phyloP scores from a whole-genome alignment of 2,329 filamentous ascomycete species.

The Ophiostoma himal-ulmi region DNA sequence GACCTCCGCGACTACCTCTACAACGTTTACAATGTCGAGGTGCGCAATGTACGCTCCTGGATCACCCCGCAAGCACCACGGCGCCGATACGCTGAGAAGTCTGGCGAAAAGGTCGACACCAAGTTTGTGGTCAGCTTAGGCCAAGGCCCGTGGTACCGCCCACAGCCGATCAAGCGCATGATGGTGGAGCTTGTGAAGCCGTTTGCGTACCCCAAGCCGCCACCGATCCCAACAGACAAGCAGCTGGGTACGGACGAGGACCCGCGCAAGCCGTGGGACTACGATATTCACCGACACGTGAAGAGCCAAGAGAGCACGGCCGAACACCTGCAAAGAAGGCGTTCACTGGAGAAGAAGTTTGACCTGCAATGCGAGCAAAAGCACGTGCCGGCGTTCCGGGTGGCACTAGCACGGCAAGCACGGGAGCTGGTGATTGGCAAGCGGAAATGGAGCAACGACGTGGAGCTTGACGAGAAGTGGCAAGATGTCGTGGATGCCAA shows the following conservation, averaged over 20 bases:
- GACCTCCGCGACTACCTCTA: constrained; percentile 93
- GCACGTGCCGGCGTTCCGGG: constrained; percentile 36
- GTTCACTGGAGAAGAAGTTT: constrained; percentile 22
- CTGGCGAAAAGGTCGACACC: constrained; percentile 26
- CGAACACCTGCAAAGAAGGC: constrained; percentile 32
- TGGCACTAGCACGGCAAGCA: constrained; percentile 52
- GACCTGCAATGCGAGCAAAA: constrained; percentile 33
- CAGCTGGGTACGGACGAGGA: constrained; percentile 24
- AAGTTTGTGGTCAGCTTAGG: constrained; percentile 14
- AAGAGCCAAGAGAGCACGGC: constrained; percentile 26
- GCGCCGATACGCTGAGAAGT: constrained; percentile 45
- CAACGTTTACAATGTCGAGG: constrained; percentile 73
- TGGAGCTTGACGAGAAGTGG: constrained; percentile 45
- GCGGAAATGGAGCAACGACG: constrained; percentile 53
- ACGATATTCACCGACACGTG: constrained; percentile 45
- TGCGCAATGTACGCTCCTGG: constrained; percentile 68
- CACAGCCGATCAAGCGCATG: constrained; percentile 80
- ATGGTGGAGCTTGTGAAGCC: constrained; percentile 81
- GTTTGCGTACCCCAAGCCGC: constrained; percentile 78
- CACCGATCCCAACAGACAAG: constrained; percentile 45
- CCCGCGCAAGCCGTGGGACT: constrained; percentile 52
- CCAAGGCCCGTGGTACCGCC: constrained; percentile 59
- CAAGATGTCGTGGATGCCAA: constrained; percentile 33
- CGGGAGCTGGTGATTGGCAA: constrained; percentile 55
- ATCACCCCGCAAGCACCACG: constrained; percentile 61